These are phyloP conservation scores for Phlegmacium glaucopus DNA, from an alignment of 768 basidiomycete genomes.

Conservation along the genomic window DNA sequence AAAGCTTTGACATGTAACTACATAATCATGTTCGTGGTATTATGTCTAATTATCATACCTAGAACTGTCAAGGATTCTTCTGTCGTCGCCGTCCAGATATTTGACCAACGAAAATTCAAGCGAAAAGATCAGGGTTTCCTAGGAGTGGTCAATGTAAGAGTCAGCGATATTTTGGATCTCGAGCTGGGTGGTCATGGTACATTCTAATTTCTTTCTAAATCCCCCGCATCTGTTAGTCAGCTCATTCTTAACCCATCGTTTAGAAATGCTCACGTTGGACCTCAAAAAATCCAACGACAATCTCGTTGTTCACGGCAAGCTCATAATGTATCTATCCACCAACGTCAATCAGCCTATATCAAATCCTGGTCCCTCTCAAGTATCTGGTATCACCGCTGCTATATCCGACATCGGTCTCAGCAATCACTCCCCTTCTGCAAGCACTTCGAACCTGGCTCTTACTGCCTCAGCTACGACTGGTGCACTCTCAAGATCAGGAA, in stretches of 20 bases:
- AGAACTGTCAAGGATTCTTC: slow-evolving; percentile 98
- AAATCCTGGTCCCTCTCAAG: slow-evolving; percentile 79
- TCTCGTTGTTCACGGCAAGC: slow-evolving; percentile 94
- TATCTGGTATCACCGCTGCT: slow-evolving; percentile 54
- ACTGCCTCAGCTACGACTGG: slow-evolving; percentile 36
- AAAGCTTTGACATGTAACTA: slow-evolving; percentile 93
- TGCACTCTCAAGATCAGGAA: slow-evolving; percentile 58
- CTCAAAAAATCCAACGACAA: slow-evolving; percentile 99
- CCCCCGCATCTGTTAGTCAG: slow-evolving; percentile 7
- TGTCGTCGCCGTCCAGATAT: slow-evolving; percentile 96
- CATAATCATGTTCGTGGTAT: not conserved
- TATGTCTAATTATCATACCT: slow-evolving; percentile 6
- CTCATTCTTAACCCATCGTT: slow-evolving; percentile 5
- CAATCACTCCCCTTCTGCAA: slow-evolving; percentile 55
- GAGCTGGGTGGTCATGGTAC: slow-evolving; percentile 91
- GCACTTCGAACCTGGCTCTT: slow-evolving; percentile 48
- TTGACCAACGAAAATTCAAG: slow-evolving; percentile 99
- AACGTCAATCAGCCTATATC: slow-evolving; percentile 81
- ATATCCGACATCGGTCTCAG: slow-evolving; percentile 56
- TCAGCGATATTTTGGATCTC: slow-evolving; percentile 87
- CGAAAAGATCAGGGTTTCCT: slow-evolving; percentile 96
- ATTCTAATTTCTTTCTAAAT: slow-evolving; percentile 18
- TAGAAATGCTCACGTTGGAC: slow-evolving; percentile 96
- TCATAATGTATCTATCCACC: slow-evolving; percentile 95
- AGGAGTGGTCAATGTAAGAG: slow-evolving; percentile 94